These are phyloP conservation scores for Antrodiella citrinella DNA, from an alignment of 768 basidiomycete genomes.

Conservation along the genomic window DNA sequence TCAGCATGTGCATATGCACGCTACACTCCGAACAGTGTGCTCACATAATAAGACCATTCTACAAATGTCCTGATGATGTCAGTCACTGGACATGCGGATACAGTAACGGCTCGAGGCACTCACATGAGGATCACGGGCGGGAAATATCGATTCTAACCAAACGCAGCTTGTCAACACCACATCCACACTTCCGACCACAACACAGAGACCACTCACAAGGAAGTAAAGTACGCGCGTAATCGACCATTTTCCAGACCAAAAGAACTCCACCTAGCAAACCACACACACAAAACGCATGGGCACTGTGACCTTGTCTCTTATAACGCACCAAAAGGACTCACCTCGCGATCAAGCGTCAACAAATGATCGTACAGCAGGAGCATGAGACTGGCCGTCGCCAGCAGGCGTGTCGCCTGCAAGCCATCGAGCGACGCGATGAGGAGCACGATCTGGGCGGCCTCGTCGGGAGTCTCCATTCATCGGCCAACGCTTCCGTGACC, in stretches of 20 bases:
- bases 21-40: background rate
- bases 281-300: too few relatives aligned
- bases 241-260: constrained; percentile 14
- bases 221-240: constrained; percentile 14
- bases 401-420: background rate
- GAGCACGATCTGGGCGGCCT: background rate
- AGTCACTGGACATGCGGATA: background rate
- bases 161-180: too few relatives aligned
- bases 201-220: constrained; percentile 4
- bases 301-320: too few relatives aligned
- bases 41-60: constrained; percentile 3
- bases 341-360: background rate
- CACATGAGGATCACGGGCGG: constrained; percentile 6
- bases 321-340: background rate
- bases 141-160: constrained; percentile 14
- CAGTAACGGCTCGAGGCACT: background rate
- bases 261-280: constrained; percentile 14
- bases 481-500: too few relatives aligned
- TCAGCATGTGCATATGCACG: background rate
- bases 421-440: background rate
- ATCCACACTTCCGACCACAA: too few relatives aligned
- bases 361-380: background rate
- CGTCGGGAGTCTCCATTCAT: background rate
- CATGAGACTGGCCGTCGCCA: background rate
- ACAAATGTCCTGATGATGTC: background rate